Base-by-base conservation (phyloP, 768 basidiomycete species). In the Mycena indigotica region DNA sequence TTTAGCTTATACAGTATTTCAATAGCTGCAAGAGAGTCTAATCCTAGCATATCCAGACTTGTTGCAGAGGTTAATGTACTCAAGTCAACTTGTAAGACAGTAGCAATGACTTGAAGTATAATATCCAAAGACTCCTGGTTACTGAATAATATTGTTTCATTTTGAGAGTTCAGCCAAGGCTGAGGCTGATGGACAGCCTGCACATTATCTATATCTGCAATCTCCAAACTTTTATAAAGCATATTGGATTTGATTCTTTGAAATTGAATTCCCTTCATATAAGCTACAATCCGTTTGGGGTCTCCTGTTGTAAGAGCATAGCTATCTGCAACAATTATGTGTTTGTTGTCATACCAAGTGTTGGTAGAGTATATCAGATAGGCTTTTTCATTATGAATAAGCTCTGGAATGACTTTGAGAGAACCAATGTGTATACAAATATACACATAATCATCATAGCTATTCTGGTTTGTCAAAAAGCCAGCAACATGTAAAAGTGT, bases 401-500 rank as follows among this genome's bases (percentile, higher is more conserved):
- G 61, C 17, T 74, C 66, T 2, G 80, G 73, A 1, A 88, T 64
- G 4, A 84, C 65, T 54, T 78, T 77, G 39, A 87, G 72, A 4
- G 74, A 65, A 16, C 76, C 80, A 28, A 88, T 74, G 23, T 79
- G 75, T 26, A 72, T 79, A 74, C 89, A 91, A 53, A 91, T 86
- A 66, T 81, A 86, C 1, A 79, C 85, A 52, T 87, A 80, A 25
- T 80, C 72, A 24, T 73, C 53, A 10, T 72, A 69, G 6, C 79
- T 81, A 38, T 77, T 79, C 65, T 84, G 66, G 67, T 91, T 91
- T 24, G 83, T 79, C 29, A 89, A 72, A 69, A 91, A 88, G 3
- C 89, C 89, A 0, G 88, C 83, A 32, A 82, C 77, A 56, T 91
- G 89, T 28, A 89, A 72, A 28, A 91, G 72, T 0, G 85, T 83